A percentile compares a stretch with the other conserved stretches of the same genome.
Evolutionary conservation across 1,284 basidiomycete genomes (phyloP).

Genomic region (Cutaneotrichosporon sp.): DNA sequence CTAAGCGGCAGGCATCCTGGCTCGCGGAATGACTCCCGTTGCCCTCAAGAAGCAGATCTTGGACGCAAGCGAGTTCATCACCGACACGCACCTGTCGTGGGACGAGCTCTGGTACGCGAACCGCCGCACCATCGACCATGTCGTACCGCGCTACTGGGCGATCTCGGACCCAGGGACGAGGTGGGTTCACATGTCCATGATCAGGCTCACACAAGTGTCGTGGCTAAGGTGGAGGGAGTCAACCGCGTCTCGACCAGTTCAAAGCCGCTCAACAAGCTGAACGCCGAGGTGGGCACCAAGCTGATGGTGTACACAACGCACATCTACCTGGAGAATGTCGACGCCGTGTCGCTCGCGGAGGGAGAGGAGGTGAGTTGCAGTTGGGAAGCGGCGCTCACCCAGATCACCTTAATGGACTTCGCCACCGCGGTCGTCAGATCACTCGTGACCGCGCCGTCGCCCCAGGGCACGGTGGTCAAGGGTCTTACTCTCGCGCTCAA

Average conservation of each 20-base stretch:
- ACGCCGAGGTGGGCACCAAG: constrained; percentile 4
- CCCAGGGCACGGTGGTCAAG: neutral
- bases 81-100: neutral
- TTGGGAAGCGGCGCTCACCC: neutral
- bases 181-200: neutral
- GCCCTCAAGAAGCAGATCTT: constrained; percentile 5
- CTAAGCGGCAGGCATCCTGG: neutral
- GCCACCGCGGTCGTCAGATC: neutral
- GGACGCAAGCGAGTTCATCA: neutral
- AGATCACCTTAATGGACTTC: constrained; percentile 13
- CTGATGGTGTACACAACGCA: neutral
- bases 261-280: constrained; percentile 7
- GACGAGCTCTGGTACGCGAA: constrained; percentile 5
- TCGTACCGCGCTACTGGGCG: constrained; percentile 5
- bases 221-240: neutral
- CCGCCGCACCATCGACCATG: constrained; percentile 4
- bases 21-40: constrained; percentile 3
- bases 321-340: neutral
- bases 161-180: neutral
- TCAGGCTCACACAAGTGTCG: neutral
- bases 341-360: neutral
- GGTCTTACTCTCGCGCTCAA: neutral
- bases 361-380: constrained; percentile 10
- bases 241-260: neutral
- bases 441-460: neutral